Evolutionary conservation across 345 rosid genomes (phyloP).

Genomic region (Lenwebbia sp.): DNA sequence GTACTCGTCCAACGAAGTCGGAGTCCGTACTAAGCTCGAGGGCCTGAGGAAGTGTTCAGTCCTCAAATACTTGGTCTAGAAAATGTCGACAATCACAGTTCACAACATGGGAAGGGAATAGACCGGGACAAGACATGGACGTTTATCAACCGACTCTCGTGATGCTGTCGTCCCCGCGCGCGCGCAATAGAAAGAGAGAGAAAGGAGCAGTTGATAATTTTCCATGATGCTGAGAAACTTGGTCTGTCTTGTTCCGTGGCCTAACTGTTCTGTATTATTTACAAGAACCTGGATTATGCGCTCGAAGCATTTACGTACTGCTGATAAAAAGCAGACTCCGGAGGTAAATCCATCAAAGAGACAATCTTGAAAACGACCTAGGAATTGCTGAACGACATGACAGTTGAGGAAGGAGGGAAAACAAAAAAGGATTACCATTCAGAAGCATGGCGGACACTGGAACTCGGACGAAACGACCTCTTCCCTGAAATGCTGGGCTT

Average conservation of each 20-base stretch:
- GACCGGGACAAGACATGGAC: neutral
- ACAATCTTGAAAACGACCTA: neutral
- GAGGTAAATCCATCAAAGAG: neutral
- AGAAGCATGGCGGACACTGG: constrained; percentile 90
- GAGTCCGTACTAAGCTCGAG: neutral
- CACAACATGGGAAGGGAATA: neutral
- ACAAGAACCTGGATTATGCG: neutral
- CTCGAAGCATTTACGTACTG: neutral
- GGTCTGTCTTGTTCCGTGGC: neutral
- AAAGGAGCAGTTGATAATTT: neutral
- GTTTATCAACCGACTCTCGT: neutral
- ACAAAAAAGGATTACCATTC: constrained; percentile 58
- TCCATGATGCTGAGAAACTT: neutral
- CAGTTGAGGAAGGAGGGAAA: neutral
- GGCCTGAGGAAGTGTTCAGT: neutral
- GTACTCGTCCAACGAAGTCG: neutral
- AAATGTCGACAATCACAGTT: neutral
- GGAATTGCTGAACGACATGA: neutral
- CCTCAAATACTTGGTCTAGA: neutral
- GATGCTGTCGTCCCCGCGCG: neutral
- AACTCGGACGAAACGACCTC: constrained; percentile 75
- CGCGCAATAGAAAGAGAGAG: neutral
- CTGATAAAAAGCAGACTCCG: neutral
- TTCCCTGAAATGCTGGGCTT: constrained; percentile 85
- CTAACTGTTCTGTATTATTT: neutral